Conservation (phyloP, 768 basidiomycete genomes). For the Suillus paluster region DNA sequence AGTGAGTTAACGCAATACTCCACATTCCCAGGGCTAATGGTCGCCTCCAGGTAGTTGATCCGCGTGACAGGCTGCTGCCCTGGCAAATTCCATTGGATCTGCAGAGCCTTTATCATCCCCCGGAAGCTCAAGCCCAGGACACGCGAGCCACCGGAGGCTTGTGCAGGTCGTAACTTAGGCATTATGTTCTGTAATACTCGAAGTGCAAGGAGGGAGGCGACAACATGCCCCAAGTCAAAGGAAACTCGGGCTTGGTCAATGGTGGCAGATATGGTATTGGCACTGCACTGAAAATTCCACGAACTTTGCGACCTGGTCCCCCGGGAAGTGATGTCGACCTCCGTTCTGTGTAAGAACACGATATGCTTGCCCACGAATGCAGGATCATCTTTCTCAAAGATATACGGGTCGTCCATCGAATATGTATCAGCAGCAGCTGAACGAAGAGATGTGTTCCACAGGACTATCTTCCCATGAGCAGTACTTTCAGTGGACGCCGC, state of each 20-base stretch:
- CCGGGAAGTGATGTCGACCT: conserved; percentile 30
- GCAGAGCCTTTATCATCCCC: conserved; percentile 46
- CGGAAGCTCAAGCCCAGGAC: conserved; percentile 28
- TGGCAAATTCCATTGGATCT: conserved; percentile 52
- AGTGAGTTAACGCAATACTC: conserved; percentile 45
- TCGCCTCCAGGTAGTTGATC: conserved; percentile 28
- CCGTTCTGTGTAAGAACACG: conserved; percentile 43
- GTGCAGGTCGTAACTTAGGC: conserved; percentile 11
- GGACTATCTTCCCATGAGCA: conserved; percentile 46
- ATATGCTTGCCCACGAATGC: conserved; percentile 45
- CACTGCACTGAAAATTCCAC: conserved; percentile 15
- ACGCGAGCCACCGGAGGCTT: background rate
- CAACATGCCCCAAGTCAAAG: conserved; percentile 69
- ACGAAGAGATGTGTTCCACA: conserved; percentile 57
- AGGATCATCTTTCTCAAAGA: conserved; percentile 57
- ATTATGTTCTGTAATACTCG: conserved; percentile 45
- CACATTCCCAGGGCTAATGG: conserved; percentile 21
- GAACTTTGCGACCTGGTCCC: conserved; percentile 16
- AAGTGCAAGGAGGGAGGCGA: conserved; percentile 67
- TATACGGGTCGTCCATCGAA: conserved; percentile 67
- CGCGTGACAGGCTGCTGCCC: conserved; percentile 51
- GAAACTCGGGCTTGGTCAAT: conserved; percentile 56
- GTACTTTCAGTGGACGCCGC: conserved; percentile 39
- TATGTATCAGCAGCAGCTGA: conserved; percentile 69
- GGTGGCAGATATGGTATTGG: conserved; percentile 49